phyloP scores from a whole-genome alignment of 2,329 filamentous ascomycete species.

The Trichoderma sp. region DNA sequence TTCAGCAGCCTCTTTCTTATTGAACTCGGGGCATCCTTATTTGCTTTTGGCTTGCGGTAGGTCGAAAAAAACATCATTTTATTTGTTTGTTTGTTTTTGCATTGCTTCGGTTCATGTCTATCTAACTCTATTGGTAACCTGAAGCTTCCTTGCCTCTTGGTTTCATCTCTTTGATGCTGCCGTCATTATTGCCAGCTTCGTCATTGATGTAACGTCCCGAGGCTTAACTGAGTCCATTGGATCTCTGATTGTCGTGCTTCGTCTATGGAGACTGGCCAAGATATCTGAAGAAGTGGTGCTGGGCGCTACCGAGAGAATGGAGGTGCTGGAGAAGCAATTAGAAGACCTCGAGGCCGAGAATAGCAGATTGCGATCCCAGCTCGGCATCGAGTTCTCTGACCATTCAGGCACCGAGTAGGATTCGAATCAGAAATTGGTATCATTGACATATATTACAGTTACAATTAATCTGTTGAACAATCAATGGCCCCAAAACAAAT shows the following conservation, averaged over 20 bases:
- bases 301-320: conserved; percentile 63
- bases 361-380: conserved; percentile 27
- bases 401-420: conserved; percentile 23
- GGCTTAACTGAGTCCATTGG: conserved; percentile 64
- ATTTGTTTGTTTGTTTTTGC: not conserved
- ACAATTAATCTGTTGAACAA: not conserved
- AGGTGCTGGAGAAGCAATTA: conserved; percentile 55
- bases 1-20: conserved; percentile 66
- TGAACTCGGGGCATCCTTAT: conserved; percentile 60
- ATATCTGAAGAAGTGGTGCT: conserved; percentile 69
- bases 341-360: conserved; percentile 54
- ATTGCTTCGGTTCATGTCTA: not conserved
- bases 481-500: not conserved
- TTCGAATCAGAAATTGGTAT: not conserved
- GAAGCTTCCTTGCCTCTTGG: conserved; percentile 56
- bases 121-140: not conserved
- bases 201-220: conserved; percentile 61
- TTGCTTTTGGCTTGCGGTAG: conserved; percentile 62
- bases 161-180: conserved; percentile 67
- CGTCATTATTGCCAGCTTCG: conserved; percentile 63
- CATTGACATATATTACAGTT: not conserved
- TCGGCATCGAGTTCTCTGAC: conserved; percentile 26
- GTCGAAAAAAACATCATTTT: conserved; percentile 27
- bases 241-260: conserved; percentile 65
- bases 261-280: conserved; percentile 70